These are phyloP conservation scores for Clarireedia homoeocarpa DNA, from an alignment of 2,329 filamentous ascomycete genomes.

Conservation along the genomic window DNA sequence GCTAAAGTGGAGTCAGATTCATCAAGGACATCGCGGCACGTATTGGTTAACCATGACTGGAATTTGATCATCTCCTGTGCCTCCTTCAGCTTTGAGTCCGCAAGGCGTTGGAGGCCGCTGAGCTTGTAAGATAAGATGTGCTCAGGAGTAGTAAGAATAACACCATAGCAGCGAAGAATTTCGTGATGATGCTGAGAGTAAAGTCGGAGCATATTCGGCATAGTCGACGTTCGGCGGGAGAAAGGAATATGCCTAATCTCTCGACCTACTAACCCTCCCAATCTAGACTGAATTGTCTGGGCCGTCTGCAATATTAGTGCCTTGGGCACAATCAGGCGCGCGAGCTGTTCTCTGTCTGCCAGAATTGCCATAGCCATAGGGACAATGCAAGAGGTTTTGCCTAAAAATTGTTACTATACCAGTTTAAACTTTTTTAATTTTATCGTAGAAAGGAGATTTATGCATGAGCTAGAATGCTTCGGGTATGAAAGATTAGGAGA, in stretches of 20 bases:
- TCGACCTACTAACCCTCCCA: constrained; percentile 37
- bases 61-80: constrained; percentile 36
- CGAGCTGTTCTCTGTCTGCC: constrained; percentile 35
- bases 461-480: too few relatives aligned
- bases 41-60: constrained; percentile 36
- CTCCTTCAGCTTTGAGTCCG: constrained; percentile 31
- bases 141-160: constrained; percentile 44
- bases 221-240: constrained; percentile 35
- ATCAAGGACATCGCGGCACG: constrained; percentile 43
- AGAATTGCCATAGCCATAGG: constrained; percentile 42
- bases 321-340: constrained; percentile 38
- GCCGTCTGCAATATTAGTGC: constrained; percentile 38
- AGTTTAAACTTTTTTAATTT: too few relatives aligned
- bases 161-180: constrained; percentile 30
- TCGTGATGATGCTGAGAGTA: constrained; percentile 34
- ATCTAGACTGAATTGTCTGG: constrained; percentile 36
- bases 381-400: constrained; percentile 43
- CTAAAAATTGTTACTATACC: too few relatives aligned
- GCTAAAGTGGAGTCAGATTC: constrained; percentile 38
- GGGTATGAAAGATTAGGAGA: too few relatives aligned
- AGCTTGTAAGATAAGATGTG: constrained; percentile 47
- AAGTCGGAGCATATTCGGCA: constrained; percentile 22
- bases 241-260: constrained; percentile 39
- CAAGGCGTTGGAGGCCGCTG: constrained; percentile 40
- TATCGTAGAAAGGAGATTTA: too few relatives aligned